phyloP scores from a whole-genome alignment of 148 eudicot species.

The Vaccinium myrtillus region DNA sequence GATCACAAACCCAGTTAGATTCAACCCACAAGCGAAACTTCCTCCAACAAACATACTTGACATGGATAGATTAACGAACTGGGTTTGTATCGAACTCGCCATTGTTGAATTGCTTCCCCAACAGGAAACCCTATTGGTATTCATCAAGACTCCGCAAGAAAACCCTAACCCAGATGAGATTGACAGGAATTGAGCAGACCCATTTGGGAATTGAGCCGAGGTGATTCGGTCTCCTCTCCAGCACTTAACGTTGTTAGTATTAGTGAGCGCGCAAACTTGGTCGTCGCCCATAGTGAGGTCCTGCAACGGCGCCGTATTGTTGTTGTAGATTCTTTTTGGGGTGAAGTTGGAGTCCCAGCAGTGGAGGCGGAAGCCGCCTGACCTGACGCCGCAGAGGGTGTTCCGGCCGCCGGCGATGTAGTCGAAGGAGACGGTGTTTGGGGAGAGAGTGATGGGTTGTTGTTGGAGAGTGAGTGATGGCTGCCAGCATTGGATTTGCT shows the following conservation, averaged over 20 bases:
- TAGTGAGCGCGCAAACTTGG: constrained; percentile 48
- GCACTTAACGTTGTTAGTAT: constrained; percentile 5
- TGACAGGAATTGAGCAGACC: constrained; percentile 23
- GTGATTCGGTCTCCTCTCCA: constrained; percentile 22
- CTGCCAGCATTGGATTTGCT: constrained; percentile 52
- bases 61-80: background rate
- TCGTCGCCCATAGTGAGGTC: constrained; percentile 56
- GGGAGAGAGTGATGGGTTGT: constrained; percentile 19
- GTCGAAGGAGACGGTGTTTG: constrained; percentile 53
- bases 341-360: constrained; percentile 59
- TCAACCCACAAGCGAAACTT: constrained; percentile 67
- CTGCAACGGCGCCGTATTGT: constrained; percentile 20
- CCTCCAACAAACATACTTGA: constrained; percentile 11
- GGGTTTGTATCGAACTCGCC: constrained; percentile 29
- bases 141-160: constrained; percentile 59
- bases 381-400: constrained; percentile 59
- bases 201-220: background rate
- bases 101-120: constrained; percentile 58
- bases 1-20: constrained; percentile 38
- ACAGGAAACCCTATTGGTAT: constrained; percentile 45
- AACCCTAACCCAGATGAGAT: constrained; percentile 80
- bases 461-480: background rate
- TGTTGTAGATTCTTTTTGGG: constrained; percentile 57
- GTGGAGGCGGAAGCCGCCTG: constrained; percentile 56
- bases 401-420: constrained; percentile 61